A percentile compares a stretch with the other conserved stretches of the same genome.
Evolutionary conservation across 169 alveolate species (phyloP).

Genomic region (Plasmodium malariae): DNA sequence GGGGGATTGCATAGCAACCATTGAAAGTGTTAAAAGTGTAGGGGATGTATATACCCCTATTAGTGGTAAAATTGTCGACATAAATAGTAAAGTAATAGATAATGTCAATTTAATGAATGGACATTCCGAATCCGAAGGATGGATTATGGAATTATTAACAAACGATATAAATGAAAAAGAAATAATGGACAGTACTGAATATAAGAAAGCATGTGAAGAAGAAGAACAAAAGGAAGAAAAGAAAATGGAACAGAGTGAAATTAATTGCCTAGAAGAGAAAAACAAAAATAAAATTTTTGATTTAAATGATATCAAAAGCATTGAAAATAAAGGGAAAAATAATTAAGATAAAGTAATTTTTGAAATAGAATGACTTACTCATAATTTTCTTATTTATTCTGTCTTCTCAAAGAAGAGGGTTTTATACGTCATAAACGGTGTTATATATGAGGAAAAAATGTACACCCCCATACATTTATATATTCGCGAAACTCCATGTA

Average conservation of each 20-base stretch:
- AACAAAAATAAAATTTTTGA: slow-evolving; percentile 54
- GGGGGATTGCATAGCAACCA: slow-evolving; percentile 81
- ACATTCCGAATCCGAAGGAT: slow-evolving; percentile 82
- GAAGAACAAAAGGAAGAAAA: slow-evolving; percentile 63
- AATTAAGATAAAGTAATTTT: no score
- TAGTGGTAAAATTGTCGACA: slow-evolving; percentile 79
- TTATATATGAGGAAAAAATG: no score
- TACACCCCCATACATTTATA: no score
- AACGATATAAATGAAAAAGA: slow-evolving; percentile 75
- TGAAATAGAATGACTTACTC: no score
- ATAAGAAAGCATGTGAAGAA: slow-evolving; percentile 66
- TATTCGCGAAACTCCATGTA: no score
- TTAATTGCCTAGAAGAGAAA: slow-evolving; percentile 55
- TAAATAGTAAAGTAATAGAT: slow-evolving; percentile 64
- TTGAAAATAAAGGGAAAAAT: slow-evolving; percentile 29
- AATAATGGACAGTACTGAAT: slow-evolving; percentile 52
- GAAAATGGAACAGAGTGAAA: slow-evolving; percentile 45
- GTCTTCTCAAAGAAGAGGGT: no score
- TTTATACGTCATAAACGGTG: background rate
- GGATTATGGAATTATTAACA: slow-evolving; percentile 78
- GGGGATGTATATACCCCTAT: slow-evolving; percentile 85
- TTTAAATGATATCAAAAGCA: slow-evolving; percentile 44
- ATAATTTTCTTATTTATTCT: no score
- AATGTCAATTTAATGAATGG: slow-evolving; percentile 80
- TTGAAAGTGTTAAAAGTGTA: slow-evolving; percentile 86